Evolutionary conservation across 257 asterid genomes (phyloP).

Genomic region (Echites panduratus): DNA sequence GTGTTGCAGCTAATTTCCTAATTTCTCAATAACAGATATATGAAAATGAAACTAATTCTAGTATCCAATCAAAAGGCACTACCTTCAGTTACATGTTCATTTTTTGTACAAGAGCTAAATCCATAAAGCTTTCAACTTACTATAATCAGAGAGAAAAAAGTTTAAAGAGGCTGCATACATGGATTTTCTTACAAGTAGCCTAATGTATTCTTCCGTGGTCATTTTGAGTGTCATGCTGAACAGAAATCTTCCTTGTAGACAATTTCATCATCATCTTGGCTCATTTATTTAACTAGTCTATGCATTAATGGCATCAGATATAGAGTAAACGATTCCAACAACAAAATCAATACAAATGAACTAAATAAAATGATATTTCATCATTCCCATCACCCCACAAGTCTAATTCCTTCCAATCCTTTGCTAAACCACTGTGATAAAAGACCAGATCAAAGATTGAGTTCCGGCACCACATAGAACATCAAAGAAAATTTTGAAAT

Average conservation of each 20-base stretch:
- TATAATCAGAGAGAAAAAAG: background rate
- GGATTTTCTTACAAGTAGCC: background rate
- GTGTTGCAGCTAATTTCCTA: background rate
- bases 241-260: background rate
- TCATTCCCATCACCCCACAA: background rate
- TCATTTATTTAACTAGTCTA: background rate
- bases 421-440: background rate
- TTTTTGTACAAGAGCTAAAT: background rate
- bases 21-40: background rate
- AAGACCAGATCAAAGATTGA: background rate
- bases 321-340: background rate
- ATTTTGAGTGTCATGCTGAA: background rate
- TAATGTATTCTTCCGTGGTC: background rate
- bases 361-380: background rate
- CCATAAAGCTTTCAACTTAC: background rate
- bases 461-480: background rate
- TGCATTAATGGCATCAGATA: background rate
- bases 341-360: background rate
- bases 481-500: background rate
- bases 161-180: background rate
- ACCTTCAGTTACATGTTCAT: background rate
- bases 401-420: background rate
- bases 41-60: background rate
- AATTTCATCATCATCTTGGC: background rate
- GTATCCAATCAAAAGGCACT: background rate